phyloP scores from a whole-genome alignment of 2,329 filamentous ascomycete species.

The Emydomyces testavorans region DNA sequence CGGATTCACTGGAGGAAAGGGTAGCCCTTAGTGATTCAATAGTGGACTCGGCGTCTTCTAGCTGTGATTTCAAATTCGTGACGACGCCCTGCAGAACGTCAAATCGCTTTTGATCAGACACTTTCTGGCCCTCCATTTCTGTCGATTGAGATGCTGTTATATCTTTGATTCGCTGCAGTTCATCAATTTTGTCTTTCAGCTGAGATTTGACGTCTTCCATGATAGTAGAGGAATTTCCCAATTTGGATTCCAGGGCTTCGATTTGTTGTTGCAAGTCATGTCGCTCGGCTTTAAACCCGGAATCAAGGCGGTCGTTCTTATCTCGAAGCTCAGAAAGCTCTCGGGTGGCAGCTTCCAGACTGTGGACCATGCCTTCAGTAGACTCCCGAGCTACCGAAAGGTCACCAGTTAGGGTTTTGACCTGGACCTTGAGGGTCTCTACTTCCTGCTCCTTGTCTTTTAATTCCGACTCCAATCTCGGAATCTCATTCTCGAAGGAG shows the following conservation, averaged over 20 bases:
- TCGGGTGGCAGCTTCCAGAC: conserved; percentile 54
- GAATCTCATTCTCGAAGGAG: conserved; percentile 80
- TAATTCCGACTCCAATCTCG: conserved; percentile 64
- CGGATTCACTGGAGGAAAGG: conserved; percentile 30
- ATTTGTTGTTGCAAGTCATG: conserved; percentile 33
- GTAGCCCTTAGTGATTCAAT: conserved; percentile 38
- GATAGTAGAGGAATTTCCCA: conserved; percentile 23
- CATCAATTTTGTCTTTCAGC: conserved; percentile 32
- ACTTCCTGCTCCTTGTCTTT: conserved; percentile 60
- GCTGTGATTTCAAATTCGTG: conserved; percentile 42
- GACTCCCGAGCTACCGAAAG: conserved; percentile 61
- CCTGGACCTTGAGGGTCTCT: conserved; percentile 55
- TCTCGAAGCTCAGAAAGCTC: conserved; percentile 50
- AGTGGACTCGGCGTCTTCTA: conserved; percentile 43
- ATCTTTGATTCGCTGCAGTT: conserved; percentile 27
- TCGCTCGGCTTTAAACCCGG: conserved; percentile 37
- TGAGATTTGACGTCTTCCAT: conserved; percentile 29
- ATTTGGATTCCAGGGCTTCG: conserved; percentile 30
- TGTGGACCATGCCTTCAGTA: conserved; percentile 52
- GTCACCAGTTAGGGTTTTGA: conserved; percentile 57
- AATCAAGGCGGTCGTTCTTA: conserved; percentile 39
- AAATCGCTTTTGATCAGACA: conserved; percentile 41
- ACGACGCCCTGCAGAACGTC: conserved; percentile 46
- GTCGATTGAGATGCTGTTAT: conserved; percentile 7
- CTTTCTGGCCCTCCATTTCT: conserved; percentile 27